Percentiles rank a stretch among this genome's conserved stretches.
phyloP scores from a whole-genome alignment of 2,329 filamentous ascomycete genomes.

The Biscogniauxia sp. region DNA sequence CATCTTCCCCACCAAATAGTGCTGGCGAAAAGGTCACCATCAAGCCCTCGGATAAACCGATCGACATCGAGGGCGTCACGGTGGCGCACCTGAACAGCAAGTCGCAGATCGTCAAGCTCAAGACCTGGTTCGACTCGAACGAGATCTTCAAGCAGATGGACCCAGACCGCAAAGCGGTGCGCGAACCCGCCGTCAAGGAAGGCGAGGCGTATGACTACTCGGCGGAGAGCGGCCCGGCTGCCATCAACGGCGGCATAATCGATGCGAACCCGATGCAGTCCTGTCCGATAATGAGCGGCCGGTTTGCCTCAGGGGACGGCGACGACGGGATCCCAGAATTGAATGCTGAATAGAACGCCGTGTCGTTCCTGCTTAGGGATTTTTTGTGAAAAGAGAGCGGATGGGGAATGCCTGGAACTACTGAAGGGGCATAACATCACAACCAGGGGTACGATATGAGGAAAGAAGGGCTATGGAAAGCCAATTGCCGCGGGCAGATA shows the following conservation, averaged over 20 bases:
- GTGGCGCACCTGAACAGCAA: constrained; percentile 61
- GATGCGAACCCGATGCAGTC: not conserved
- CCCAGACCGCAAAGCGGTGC: constrained; percentile 10
- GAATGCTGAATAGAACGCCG: not conserved
- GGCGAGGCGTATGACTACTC: not conserved
- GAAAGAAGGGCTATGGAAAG: too few relatives aligned
- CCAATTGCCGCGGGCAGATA: not conserved
- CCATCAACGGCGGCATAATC: not conserved
- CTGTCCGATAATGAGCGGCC: not conserved
- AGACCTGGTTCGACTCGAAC: constrained; percentile 65
- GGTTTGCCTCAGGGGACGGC: too few relatives aligned
- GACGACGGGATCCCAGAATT: not conserved
- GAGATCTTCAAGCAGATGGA: constrained; percentile 66
- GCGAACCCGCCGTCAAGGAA: not conserved
- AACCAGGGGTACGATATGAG: too few relatives aligned
- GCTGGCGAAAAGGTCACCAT: constrained; percentile 61
- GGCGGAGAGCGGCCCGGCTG: not conserved
- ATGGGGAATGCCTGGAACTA: not conserved
- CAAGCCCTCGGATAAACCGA: constrained; percentile 57
- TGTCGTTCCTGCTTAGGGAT: too few relatives aligned
- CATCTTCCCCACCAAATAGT: constrained; percentile 34
- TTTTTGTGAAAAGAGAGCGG: not conserved
- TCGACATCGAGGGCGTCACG: constrained; percentile 63
- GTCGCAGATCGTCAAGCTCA: constrained; percentile 55
- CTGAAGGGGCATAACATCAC: too few relatives aligned